A percentile compares a stretch with the other conserved stretches of the same genome.
Conservation (phyloP, 148 eudicot genomes). For the Spergularia marina region DNA sequence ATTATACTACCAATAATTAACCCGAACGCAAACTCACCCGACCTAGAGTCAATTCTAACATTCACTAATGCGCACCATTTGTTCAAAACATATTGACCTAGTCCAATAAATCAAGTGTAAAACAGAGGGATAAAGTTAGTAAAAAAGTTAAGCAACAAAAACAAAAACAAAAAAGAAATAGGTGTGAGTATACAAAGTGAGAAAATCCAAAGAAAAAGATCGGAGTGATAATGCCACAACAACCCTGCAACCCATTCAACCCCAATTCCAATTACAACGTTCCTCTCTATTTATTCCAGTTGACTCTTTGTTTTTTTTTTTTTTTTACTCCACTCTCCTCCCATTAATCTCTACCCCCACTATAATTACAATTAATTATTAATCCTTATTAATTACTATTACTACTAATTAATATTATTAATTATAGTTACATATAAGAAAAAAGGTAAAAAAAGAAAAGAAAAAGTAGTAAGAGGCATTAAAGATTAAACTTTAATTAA, state of each 20-base stretch:
- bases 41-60: too few relatives aligned
- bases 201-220: neutral
- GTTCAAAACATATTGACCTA: too few relatives aligned
- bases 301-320: neutral
- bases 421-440: neutral
- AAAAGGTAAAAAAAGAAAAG: neutral
- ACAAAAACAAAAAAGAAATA: neutral
- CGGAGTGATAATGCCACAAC: neutral
- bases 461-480: neutral
- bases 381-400: neutral
- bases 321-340: too few relatives aligned
- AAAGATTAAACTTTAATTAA: conserved; percentile 10
- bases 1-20: too few relatives aligned
- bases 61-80: too few relatives aligned
- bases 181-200: neutral
- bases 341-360: too few relatives aligned
- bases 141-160: neutral
- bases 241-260: neutral
- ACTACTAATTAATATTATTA: neutral
- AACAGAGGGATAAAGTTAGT: neutral
- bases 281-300: neutral
- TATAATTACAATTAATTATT: too few relatives aligned
- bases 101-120: neutral
- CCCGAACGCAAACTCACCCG: too few relatives aligned
- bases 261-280: neutral